Evolutionary conservation across 192 early-diverging fungal genomes (phyloP), one percentile per base, ranked within the genome.

Genomic region (Helicostylum pulchrum): DNA sequence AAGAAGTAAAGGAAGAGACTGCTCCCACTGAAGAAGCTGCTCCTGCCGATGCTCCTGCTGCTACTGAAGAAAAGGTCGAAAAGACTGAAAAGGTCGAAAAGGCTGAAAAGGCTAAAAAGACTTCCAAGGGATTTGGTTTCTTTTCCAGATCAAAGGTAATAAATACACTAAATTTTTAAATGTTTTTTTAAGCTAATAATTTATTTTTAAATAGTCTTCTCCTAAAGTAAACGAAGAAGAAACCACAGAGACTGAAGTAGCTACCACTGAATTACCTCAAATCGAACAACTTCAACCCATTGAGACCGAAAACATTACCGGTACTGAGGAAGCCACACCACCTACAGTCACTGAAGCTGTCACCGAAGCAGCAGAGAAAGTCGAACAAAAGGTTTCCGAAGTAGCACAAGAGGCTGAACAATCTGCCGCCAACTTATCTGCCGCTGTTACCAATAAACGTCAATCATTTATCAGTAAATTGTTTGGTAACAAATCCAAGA

Each of bases 391-490:
- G 14, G 45, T 14, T 8, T 6, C 7, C 7, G 51, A 52, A 44
- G 50, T 26, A 46, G 2, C 34, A 30, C 36, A 59, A 42, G 67
- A 32, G 70, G 70, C 30, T 59, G 71, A 50, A 47, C 43, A 21
- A 71, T 65, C 55, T 71, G 56, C 39, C 63, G 48, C 46, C 42
- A 57, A 17, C n/a, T 6, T 31, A 7, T 31, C 30, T 55, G 31
- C 9, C 19, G n/a, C 44, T 34, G 32, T 39, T 17, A 20, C 21
- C 12, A 45, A 59, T 23, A 64, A 64, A 39, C 49, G 62, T 26
- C 62, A 64, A 43, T 64, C 62, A 34, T 64, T 64, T 34, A 64
- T 64, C 39, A 26, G 36, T 7, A 64, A 64, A 39, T 30, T 64
- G 10, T 64, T 64, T 43, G 45, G 45, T 48, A 64, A 53, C 23